phyloP scores from a whole-genome alignment of 1,139 yeast genomes.

The Kurtzmaniella quercitrusa region DNA sequence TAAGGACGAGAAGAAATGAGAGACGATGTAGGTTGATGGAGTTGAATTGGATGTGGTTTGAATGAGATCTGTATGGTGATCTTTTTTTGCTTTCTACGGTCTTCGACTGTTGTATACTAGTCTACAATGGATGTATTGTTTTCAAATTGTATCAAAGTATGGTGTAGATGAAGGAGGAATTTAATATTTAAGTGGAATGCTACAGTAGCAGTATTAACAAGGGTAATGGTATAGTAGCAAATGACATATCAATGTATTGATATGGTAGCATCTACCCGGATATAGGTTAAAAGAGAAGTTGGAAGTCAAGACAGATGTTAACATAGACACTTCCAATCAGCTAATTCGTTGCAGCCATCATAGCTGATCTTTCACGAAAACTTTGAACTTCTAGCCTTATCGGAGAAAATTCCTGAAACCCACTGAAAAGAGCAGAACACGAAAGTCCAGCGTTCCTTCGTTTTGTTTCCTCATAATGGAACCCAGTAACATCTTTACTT shows the following conservation, averaged over 20 bases:
- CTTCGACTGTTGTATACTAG: background rate
- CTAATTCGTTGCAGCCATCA: too few relatives aligned
- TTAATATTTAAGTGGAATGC: too few relatives aligned
- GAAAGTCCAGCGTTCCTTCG: background rate
- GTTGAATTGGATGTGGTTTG: conserved; percentile 3
- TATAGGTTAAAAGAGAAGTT: too few relatives aligned
- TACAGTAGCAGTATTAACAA: too few relatives aligned
- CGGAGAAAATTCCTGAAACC: background rate
- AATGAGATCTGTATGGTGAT: background rate
- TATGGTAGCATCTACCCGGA: too few relatives aligned
- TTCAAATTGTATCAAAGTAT: background rate
- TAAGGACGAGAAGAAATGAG: conserved; percentile 19
- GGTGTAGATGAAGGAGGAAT: too few relatives aligned
- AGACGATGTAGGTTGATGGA: background rate
- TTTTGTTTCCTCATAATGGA: conserved; percentile 14
- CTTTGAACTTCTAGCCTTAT: background rate
- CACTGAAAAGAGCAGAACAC: background rate
- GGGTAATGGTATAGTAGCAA: too few relatives aligned
- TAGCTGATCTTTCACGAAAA: background rate
- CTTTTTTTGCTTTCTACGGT: background rate
- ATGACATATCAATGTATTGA: too few relatives aligned
- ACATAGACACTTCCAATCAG: too few relatives aligned
- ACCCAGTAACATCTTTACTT: conserved; percentile 12
- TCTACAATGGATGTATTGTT: background rate
- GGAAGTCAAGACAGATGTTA: too few relatives aligned